Base-by-base conservation (phyloP, 2,329 filamentous ascomycete species). In the Chaetomium sp. region DNA sequence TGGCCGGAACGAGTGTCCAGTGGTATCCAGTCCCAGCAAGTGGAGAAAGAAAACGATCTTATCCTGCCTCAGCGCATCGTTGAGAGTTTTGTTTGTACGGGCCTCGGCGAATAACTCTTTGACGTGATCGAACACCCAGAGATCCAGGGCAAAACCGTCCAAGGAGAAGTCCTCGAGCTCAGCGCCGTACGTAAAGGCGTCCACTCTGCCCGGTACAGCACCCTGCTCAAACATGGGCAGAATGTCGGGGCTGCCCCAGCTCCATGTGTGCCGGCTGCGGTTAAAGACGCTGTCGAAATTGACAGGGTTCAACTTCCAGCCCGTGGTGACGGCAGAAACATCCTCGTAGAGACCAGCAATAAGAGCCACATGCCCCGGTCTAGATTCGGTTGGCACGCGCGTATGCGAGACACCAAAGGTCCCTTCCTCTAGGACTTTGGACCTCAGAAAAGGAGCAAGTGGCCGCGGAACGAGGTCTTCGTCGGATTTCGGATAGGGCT, bases 211-310 rank as follows among this genome's bases (percentile, higher is more conserved):
- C 0, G 91, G 90, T 10, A 91, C 87, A 27, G 95, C 94, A n/a
- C 95, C 95, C 64, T 93, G 85, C 74, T 96, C 88, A 75, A 99
- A 99, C 95, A 99, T 99, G 62, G 91, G 91, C 70, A 99, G 79
- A 72, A 99, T 99, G 78, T 99, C 95, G 1, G 95, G 95, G 74
- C 93, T 97, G 2, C 95, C 95, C 95, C 95, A 99, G 77, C 93
- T 97, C 95, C 95, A 99, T 8, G 96, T 99, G 78, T 99, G 96
- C 54, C 90, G 84, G 75, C 94, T 98, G 68, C 92, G 87, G 76
- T 99, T 99, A 85, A 99, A 99, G 12, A 99, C 93, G 73, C 94
- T 98, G 79, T 99, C 95, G 74, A 99, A 99, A 75, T 98, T 91
- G 74, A 99, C 95, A 0, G 95, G 95, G 75, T 99, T 99, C 71